Evolutionary conservation across 768 basidiomycete genomes (phyloP), one percentile per base, ranked within the genome.

Genomic region (Kwoniella mangroviensis): DNA sequence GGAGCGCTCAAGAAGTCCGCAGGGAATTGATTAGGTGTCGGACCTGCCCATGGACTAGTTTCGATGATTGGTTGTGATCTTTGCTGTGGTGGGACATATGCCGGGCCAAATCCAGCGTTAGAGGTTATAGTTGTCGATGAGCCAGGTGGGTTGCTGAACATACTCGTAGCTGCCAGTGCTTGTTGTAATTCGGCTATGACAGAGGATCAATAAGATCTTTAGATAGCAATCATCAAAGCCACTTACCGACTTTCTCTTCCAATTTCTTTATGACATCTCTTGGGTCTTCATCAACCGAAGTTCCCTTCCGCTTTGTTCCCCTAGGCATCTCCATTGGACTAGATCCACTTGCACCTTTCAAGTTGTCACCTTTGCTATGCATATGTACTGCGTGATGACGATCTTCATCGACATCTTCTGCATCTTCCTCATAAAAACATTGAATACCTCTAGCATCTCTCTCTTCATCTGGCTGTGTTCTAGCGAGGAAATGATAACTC

Each of bases 361-460:
- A 15, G 52, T 52, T 43, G 13, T 22, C 6, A 11, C 52, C 61
- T 19, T 64, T 7, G 2, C 28, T 43, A 45, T 51, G 34, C 34
- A 34, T 24, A 4, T 41, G 34, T 5, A 45, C 76, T 11, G 12
- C 26, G 11, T 40, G 40, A 13, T 17, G 10, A 40, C 78, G 81
- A 49, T 85, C 84, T 59, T 85, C 87, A 12, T 86, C 87, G 68
- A 78, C 80, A 28, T 69, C 83, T 26, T 69, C 72, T 11, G 49
- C 65, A 59, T 72, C 63, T 5, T 70, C 73, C 5, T 70, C 69
- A 40, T 77, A 77, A 42, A 60, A 72, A 55, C 76, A 77, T 45
- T 72, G 69, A 41, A 77, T 68, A 17, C 76, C 76, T 15, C 62
- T 67, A 7, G 34, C 54, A 55, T 77, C 76, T 28, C 76, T 61